These are phyloP conservation scores for Vitis hybrid DNA, from an alignment of 177 flowering plant species.

Conservation along the genomic window DNA sequence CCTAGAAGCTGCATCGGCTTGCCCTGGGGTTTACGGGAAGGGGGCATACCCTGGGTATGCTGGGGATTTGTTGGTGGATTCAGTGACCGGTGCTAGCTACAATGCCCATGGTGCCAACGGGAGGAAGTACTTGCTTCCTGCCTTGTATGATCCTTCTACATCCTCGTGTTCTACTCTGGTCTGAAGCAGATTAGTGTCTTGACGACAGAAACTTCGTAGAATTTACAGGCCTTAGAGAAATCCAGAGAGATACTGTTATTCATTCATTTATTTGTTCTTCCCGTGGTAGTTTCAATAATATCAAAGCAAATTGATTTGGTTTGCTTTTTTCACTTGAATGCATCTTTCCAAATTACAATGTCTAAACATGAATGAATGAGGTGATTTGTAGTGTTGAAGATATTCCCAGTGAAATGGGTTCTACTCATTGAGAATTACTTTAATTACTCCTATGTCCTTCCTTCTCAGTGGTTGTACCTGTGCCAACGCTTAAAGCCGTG, in stretches of 20 bases:
- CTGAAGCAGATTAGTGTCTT: constrained; percentile 8
- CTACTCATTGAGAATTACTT: not conserved
- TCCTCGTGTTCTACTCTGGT: constrained; percentile 41
- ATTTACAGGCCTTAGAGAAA: not conserved
- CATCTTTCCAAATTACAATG: no score
- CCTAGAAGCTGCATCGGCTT: constrained; percentile 57
- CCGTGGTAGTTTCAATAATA: not conserved
- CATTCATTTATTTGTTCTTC: not conserved
- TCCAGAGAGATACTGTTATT: not conserved
- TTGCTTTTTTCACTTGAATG: not conserved
- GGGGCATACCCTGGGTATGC: constrained; percentile 66
- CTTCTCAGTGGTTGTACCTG: no score
- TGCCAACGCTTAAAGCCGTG: no score
- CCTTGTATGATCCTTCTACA: constrained; percentile 43
- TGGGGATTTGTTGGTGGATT: constrained; percentile 47
- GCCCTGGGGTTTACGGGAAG: constrained; percentile 49
- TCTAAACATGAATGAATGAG: not conserved
- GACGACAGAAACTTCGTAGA: not conserved
- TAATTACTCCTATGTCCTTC: no score
- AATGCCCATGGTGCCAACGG: constrained; percentile 46
- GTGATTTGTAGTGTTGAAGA: not conserved
- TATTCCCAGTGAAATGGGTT: no score
- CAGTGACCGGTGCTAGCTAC: constrained; percentile 47
- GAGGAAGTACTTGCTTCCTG: constrained; percentile 52
- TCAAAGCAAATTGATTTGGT: not conserved